Base-by-base conservation (phyloP, 2,329 filamentous ascomycete genomes). In the Penicillium sp. region DNA sequence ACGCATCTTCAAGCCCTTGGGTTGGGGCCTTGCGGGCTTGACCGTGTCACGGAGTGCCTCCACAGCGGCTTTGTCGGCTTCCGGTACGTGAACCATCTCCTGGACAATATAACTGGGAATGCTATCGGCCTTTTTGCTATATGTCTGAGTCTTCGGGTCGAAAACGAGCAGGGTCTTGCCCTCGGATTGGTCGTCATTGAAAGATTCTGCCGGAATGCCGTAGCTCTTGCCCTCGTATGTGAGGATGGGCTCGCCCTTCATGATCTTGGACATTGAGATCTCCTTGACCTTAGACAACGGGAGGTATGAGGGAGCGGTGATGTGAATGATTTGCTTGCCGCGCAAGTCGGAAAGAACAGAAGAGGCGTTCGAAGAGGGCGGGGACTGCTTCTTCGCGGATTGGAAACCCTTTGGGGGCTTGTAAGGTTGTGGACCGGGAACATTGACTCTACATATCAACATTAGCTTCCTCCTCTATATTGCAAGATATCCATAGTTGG, bases 301-400 rank as follows among this genome's bases (percentile, higher is more conserved):
- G 16, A 79, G 67, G 43, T 65, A 72, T 4, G 72, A 65, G 2
- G 77, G 77, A 1, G 74, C 75, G 16, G 74, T 74, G 51, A 80
- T 76, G 56, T 79, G 75, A 67, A 76, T 76, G 45, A 80, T 60
- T 62, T 79, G 73, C 59, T 79, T 79, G 47, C 71, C 72, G 45
- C 61, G 61, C 45, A 76, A 65, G 45, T 75, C 64, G 34, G 73
- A 70, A 38, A 74, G 66, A 23, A 70, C 49, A 23, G 72, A 69
- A 42, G 67, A 63, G 41, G 67, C 60, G 42, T 54, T 62, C 3
- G 70, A 69, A 42, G 68, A 69, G 26, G 67, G 64, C 5, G 67
- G 58, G 16, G 63, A 49, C 39, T 68, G 65, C 49, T 68, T 68
- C 51, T 70, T 69, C 43, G 67, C 57, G 34, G 68, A 49, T 48